Base-by-base conservation (phyloP, 768 basidiomycete species). In the Hypsizygus marmoreus region DNA sequence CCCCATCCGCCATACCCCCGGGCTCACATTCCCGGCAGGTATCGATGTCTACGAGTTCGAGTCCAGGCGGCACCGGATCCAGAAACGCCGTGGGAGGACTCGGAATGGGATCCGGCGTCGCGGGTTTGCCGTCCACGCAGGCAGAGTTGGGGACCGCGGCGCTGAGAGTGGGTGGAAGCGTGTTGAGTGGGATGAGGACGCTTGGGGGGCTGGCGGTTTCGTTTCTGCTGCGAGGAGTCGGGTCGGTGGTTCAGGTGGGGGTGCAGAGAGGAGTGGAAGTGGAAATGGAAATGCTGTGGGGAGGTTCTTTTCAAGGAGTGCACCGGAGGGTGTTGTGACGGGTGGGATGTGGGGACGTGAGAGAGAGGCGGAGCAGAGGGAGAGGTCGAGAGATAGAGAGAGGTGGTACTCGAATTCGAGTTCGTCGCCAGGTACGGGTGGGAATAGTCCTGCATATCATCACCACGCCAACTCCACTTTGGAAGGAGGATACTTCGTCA, bases 171-270 rank as follows among this genome's bases (percentile, higher is more conserved):
- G 83, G 84, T 16, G 82, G 79, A 24, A 77, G 72, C 17, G 72
- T 88, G 8, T 63, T 86, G 46, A 81, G 73, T 53, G 83, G 84
- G 16, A 76, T 88, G 74, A 77, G 77, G 58, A 76, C 77, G 6
- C 59, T 86, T 2, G 80, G 84, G 1, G 83, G 82, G 12, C 68
- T 81, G 55, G 86, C 84, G 1, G n/a, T n/a, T n/a, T n/a, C n/a
- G 72, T 76, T 25, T 72, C 71, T 13, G 81, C 79, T 29, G 78
- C 78, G 38, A 64, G 63, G 62, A 69, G 55, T 32, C 54, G 63
- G 4, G 63, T 71, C 12, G 67, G 54, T 25, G 63, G 30, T 7
- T 57, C n/a, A n/a, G n/a, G n/a, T n/a, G n/a, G n/a, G n/a, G n/a
- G n/a, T n/a, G n/a, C n/a, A n/a, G n/a, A n/a, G n/a, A n/a, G 54